Conservation (phyloP, 495 filamentous ascomycete genomes). For the Poronia punctata region DNA sequence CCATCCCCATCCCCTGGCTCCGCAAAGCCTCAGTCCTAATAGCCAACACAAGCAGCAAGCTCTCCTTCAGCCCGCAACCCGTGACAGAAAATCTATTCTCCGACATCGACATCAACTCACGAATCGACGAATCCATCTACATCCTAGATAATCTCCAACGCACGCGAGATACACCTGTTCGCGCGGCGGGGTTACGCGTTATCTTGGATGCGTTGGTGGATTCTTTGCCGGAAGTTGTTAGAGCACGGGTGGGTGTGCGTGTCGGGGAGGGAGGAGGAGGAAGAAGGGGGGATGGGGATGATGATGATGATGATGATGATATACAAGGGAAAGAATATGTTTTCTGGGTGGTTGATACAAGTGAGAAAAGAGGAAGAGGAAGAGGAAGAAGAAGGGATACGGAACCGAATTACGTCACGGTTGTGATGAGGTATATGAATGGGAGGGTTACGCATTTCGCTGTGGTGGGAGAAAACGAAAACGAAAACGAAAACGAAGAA, state of each 20-base stretch:
- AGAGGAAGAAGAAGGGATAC: too few species aligned
- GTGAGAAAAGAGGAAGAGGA: too few species aligned
- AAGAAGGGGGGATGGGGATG: background rate
- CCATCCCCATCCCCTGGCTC: background rate
- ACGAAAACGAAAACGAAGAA: background rate
- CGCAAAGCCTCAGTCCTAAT: background rate
- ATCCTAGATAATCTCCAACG: conserved; percentile 1
- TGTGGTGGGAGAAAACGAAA: background rate
- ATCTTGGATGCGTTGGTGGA: background rate
- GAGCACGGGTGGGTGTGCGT: background rate
- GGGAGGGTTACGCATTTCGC: background rate
- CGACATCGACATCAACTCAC: background rate
- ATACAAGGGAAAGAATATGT: background rate
- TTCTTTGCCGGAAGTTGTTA: background rate
- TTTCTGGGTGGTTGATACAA: background rate
- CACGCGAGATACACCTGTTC: background rate
- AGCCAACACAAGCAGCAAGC: background rate
- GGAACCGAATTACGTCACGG: conserved; percentile 1
- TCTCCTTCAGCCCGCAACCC: background rate
- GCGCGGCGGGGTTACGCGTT: background rate
- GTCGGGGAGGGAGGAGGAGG: background rate
- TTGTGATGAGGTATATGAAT: background rate
- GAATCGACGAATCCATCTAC: background rate
- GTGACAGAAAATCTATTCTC: background rate
- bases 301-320: background rate